Base-by-base conservation (phyloP, 495 filamentous ascomycete genomes). In the Pseudomonodictys pantanalensis region DNA sequence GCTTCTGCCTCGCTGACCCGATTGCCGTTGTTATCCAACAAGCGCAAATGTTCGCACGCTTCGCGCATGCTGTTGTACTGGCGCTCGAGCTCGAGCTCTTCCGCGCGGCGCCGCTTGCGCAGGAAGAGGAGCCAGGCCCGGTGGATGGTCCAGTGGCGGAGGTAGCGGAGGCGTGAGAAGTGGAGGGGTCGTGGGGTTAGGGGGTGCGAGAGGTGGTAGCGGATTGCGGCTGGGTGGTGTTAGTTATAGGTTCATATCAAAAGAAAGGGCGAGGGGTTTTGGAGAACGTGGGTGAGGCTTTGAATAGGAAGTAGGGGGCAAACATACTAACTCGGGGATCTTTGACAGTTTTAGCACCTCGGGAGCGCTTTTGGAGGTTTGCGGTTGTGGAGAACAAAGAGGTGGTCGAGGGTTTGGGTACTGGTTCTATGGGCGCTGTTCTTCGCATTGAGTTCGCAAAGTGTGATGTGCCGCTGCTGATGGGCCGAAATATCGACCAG, bases 101-200 rank as follows among this genome's bases (percentile, higher is more conserved):
- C 78, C 42, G 71, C 72, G 32, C 77, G 76, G 46, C 84, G 83
- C 72, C 83, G 78, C 65, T 86, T 76, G 52, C 82, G 77, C 65
- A 83, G 82, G 75, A 83, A 84, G 41, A 95, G 73, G 58, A 87
- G 77, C 87, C 90, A 97, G 20, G 92, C 93, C 64, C 93, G 91
- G 77, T 97, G 92, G 78, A 99, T 97, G 50, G 93, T 96, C 93
- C 95, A 99, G 78, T 99, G 93, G 23, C 93, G 88, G 64, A 97
- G 86, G 76, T 83, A 81, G 52, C 93, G 87, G 76, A 87, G 88
- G 62, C 92, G 90, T 24, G 83, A 89, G 80, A 96, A 87, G 60
- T 89, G 83, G 62, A 97, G 81, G 2, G 92, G 91, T 2, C 89
- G 84, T 0, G 89, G 89, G 23, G 81, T 85, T 43, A 78, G 71